These are phyloP conservation scores for Pisolithus orientalis DNA, from an alignment of 768 basidiomycete genomes.

Conservation along the genomic window DNA sequence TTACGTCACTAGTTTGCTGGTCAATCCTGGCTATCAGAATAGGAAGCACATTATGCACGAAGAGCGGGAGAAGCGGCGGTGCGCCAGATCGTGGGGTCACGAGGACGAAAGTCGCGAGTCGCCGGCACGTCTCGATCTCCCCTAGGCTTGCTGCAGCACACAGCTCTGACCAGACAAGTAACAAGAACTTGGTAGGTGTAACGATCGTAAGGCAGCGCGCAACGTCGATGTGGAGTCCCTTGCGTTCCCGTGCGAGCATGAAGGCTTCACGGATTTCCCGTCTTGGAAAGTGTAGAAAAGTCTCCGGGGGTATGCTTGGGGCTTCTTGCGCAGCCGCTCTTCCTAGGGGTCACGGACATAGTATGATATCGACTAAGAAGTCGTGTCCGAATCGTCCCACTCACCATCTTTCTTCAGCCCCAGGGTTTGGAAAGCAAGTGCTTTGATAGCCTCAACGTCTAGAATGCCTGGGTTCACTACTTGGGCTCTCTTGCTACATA, in stretches of 20 bases:
- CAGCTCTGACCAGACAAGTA: slow-evolving; percentile 65
- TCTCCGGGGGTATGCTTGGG: slow-evolving; percentile 21
- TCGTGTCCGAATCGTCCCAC: not conserved
- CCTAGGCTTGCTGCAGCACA: slow-evolving; percentile 45
- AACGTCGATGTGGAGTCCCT: slow-evolving; percentile 60
- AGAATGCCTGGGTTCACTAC: slow-evolving; percentile 25
- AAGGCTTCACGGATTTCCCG: slow-evolving; percentile 55
- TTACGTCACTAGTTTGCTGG: slow-evolving; percentile 44
- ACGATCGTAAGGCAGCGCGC: slow-evolving; percentile 55
- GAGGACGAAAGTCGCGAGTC: slow-evolving; percentile 63
- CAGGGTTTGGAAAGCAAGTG: slow-evolving; percentile 33
- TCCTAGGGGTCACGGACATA: slow-evolving; percentile 5
- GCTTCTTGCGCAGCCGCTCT: slow-evolving; percentile 11
- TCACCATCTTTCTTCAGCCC: slow-evolving; percentile 34
- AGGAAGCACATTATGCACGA: slow-evolving; percentile 64
- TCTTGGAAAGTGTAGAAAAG: slow-evolving; percentile 50
- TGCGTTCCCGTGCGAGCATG: slow-evolving; percentile 50
- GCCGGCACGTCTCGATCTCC: slow-evolving; percentile 55
- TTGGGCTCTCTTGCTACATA: slow-evolving; percentile 34
- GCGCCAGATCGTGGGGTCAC: slow-evolving; percentile 49
- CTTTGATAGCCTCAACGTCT: slow-evolving; percentile 34
- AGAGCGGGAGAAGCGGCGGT: slow-evolving; percentile 69
- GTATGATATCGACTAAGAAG: not conserved
- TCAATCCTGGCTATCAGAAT: slow-evolving; percentile 51
- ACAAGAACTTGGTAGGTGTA: slow-evolving; percentile 56